Percentiles rank a stretch among this genome's conserved stretches.
phyloP scores from a whole-genome alignment of 2,329 filamentous ascomycete genomes.

The Helotiales sp. region DNA sequence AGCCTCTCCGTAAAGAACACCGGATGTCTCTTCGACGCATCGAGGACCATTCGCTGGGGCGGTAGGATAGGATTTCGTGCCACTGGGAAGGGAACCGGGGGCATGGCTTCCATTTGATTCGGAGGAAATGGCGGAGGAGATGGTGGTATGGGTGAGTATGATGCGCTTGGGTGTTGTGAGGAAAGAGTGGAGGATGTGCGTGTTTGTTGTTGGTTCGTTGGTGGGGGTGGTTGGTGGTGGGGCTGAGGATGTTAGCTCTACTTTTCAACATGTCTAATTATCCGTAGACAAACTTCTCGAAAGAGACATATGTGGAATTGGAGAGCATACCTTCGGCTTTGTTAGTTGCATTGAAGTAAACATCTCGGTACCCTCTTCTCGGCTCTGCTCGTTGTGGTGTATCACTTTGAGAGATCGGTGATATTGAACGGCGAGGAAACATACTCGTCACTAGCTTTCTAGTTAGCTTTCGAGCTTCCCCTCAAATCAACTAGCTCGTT shows the following conservation, averaged over 20 bases:
- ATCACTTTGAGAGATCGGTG: constrained; percentile 24
- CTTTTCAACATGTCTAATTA: too few relatives aligned
- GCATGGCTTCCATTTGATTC: constrained; percentile 56
- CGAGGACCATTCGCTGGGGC: constrained; percentile 25
- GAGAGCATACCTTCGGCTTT: constrained; percentile 29
- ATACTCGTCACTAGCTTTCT: constrained; percentile 7
- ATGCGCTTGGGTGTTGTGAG: neutral
- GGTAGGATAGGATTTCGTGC: constrained; percentile 12
- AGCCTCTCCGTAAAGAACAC: constrained; percentile 76
- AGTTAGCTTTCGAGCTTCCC: neutral
- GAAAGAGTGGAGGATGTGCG: constrained; percentile 14
- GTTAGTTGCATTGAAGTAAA: constrained; percentile 33
- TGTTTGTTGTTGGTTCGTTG: constrained; percentile 31
- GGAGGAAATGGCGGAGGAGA: constrained; percentile 41
- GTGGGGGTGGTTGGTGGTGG: constrained; percentile 13
- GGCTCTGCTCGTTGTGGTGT: constrained; percentile 11
- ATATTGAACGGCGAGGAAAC: constrained; percentile 26
- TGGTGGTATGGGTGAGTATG: neutral
- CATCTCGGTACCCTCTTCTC: constrained; percentile 23
- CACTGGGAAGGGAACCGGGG: constrained; percentile 40
- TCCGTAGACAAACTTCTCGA: too few relatives aligned
- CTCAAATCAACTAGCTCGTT: neutral
- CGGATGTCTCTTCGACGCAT: constrained; percentile 69
- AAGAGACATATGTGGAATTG: too few relatives aligned
- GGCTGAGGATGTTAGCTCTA: constrained; percentile 12